These are phyloP conservation scores for Myrmaecium sp. DNA, from an alignment of 2,329 filamentous ascomycete genomes.

Conservation along the genomic window DNA sequence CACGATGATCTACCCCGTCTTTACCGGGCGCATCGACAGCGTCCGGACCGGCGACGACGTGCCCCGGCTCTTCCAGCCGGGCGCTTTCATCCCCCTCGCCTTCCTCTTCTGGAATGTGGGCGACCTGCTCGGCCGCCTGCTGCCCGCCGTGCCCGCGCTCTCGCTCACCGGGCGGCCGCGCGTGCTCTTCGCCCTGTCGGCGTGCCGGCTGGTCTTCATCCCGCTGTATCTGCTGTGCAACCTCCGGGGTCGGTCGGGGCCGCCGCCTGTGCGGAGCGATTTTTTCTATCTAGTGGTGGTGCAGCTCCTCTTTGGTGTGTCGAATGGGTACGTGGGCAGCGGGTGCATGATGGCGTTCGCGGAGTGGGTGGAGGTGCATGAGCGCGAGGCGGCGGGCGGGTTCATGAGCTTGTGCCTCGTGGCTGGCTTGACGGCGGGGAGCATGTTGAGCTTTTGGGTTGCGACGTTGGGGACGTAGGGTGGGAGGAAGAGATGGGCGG, in stretches of 20 bases:
- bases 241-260: conserved; percentile 51
- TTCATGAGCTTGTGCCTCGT: conserved; percentile 94
- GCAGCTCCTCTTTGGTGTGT: conserved; percentile 67
- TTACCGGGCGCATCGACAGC: conserved; percentile 42
- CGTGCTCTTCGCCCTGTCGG: conserved; percentile 48
- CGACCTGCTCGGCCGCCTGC: conserved; percentile 61
- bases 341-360: conserved; percentile 83
- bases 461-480: conserved; percentile 23
- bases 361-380: conserved; percentile 64
- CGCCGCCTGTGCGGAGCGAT: conserved; percentile 60
- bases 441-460: conserved; percentile 69
- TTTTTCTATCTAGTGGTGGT: conserved; percentile 74
- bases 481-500: neutral
- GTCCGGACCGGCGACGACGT: conserved; percentile 26
- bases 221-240: conserved; percentile 88
- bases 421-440: conserved; percentile 66
- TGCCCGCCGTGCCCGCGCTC: conserved; percentile 41
- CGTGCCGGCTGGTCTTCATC: conserved; percentile 53
- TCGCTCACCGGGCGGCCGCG: conserved; percentile 44
- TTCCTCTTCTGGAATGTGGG: conserved; percentile 92
- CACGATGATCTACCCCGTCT: conserved; percentile 92
- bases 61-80: conserved; percentile 47
- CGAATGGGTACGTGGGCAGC: conserved; percentile 74
- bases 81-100: conserved; percentile 72
- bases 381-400: conserved; percentile 74